Evolutionary conservation across 2,329 filamentous ascomycete genomes (phyloP), one percentile per base, ranked within the genome.

Genomic region (Penicillium sp.): DNA sequence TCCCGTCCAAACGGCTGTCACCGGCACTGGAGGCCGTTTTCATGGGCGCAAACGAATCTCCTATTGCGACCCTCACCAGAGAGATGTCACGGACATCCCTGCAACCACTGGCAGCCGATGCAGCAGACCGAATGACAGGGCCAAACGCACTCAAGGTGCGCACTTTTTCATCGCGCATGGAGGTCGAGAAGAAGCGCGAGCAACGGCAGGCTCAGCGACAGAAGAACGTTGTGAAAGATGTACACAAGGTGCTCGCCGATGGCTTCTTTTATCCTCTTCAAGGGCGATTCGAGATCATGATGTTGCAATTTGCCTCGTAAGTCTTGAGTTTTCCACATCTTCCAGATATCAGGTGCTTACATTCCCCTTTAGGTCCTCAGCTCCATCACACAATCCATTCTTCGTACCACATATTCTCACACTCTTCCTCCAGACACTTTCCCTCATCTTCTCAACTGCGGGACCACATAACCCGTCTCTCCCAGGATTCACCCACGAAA

Each of bases 201-300:
- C 73, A 78, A 52, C 75, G 74, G 52, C 72, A 76, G 35, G 69
- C 73, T 11, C 72, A 79, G 63, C 81, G 84, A 52, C 83, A 81
- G 52, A 82, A 82, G 58, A 82, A 87, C 3, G 89, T 89, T 14
- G 85, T 89, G 11, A 97, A 96, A 71, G 88, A 88, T 8, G 87
- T 96, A 0, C 89, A 93, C 42, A 86, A 88, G 54, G 80, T 96
- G 28, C 86, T 98, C 28, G 85, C 88, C 0, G 82, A 87, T 0
- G 85, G 84, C 16, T 95, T 97, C 81, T 97, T 98, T 84, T 90
- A 90, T 65, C 94, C 95, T 0, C 82, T 99, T 10, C 89, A 90
- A 0, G 90, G 89, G 0, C 88, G 92, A 45, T 96, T 95, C 78
- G 90, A 89, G 72, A 82, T 90, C 2, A 81, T 85, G 64, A 77